Percentiles rank a stretch among this genome's conserved stretches.
phyloP scores from a whole-genome alignment of 768 basidiomycete genomes.

The Pleurotus citrinopileatus region DNA sequence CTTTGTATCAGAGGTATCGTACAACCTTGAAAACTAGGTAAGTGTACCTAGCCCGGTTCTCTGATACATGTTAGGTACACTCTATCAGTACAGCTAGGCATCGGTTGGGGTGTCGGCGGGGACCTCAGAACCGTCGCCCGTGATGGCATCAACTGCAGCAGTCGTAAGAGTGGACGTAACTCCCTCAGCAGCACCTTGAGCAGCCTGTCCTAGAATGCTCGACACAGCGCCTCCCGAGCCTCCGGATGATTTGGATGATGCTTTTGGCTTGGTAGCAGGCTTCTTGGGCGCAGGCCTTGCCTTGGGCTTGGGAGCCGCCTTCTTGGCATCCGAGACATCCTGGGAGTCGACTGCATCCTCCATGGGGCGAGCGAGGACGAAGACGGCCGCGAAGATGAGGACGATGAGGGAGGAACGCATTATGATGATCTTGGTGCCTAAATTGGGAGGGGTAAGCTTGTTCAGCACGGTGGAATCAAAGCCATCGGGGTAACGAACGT shows the following conservation, averaged over 20 bases:
- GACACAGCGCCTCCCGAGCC: not conserved
- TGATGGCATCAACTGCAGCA: not conserved
- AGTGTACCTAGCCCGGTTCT: too few relatives aligned
- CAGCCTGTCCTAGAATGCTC: not conserved
- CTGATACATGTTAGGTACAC: too few relatives aligned
- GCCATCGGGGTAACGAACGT: not conserved
- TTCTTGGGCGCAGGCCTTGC: not conserved
- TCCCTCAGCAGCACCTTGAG: not conserved
- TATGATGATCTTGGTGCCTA: not conserved
- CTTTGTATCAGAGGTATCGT: too few relatives aligned
- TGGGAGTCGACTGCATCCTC: not conserved
- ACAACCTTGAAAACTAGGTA: too few relatives aligned
- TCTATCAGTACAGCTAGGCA: too few relatives aligned
- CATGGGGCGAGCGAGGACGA: not conserved
- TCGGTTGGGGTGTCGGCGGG: too few relatives aligned
- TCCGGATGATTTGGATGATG: too few relatives aligned
- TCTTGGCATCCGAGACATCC: not conserved
- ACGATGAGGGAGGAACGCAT: not conserved
- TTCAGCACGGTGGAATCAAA: not conserved
- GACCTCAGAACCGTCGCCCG: not conserved
- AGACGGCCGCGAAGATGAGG: not conserved
- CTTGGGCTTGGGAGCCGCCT: not conserved
- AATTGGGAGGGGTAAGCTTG: not conserved
- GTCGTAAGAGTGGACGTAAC: not conserved
- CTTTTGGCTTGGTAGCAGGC: not conserved